Evolutionary conservation across 371 early-diverging fungal genomes (phyloP).

Genomic region (Parasitella parasitica): DNA sequence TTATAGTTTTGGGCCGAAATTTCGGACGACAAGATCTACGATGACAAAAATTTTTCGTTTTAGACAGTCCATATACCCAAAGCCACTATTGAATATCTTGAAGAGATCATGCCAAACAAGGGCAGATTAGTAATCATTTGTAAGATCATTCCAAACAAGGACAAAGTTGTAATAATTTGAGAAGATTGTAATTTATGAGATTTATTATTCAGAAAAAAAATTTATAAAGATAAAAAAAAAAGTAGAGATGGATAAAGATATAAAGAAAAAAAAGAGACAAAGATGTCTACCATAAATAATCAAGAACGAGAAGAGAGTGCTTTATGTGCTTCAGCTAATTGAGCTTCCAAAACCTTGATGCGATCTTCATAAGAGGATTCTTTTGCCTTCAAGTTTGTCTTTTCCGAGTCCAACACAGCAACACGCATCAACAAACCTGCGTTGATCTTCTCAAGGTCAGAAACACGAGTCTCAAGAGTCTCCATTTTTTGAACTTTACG

Average conservation of each 20-base stretch:
- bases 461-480: conserved; percentile 70
- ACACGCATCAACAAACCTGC: conserved; percentile 57
- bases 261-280: not conserved
- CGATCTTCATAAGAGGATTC: conserved; percentile 64
- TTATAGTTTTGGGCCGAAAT: not conserved
- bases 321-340: conserved; percentile 67
- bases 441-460: conserved; percentile 76
- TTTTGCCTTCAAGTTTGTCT: conserved; percentile 53
- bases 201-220: not conserved
- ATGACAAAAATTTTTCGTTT: not conserved
- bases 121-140: not conserved
- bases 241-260: not conserved
- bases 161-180: not conserved
- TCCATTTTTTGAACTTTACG: conserved; percentile 83
- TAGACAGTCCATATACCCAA: not conserved
- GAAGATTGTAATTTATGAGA: not conserved
- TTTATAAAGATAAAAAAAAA: conserved; percentile 3
- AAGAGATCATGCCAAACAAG: too few species aligned
- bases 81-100: too few species aligned
- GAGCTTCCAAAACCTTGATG: conserved; percentile 63
- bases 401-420: conserved; percentile 73
- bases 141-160: not conserved
- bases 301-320: conserved; percentile 26
- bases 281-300: not conserved
- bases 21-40: not conserved